phyloP scores from a whole-genome alignment of 495 filamentous ascomycete species.

The Talaromyces thailandensis region DNA sequence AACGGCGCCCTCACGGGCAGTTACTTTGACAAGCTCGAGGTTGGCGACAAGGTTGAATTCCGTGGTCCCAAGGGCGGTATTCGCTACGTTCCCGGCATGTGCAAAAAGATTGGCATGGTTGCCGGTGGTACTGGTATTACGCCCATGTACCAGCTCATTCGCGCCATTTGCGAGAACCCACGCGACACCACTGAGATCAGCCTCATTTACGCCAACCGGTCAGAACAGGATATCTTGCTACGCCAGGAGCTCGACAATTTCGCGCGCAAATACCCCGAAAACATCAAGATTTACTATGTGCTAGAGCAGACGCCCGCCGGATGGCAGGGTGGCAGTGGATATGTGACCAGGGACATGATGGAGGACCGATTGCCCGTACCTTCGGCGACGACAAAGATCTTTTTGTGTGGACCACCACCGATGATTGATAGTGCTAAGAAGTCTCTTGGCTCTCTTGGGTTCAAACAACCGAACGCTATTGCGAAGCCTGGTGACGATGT shows the following conservation, averaged over 20 bases:
- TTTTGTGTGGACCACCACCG: constrained; percentile 81
- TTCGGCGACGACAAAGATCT: constrained; percentile 81
- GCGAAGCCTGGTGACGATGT: constrained; percentile 10
- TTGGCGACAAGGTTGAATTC: constrained; percentile 71
- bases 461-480: constrained; percentile 9
- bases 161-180: constrained; percentile 87
- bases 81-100: constrained; percentile 84
- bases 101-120: constrained; percentile 78
- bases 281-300: constrained; percentile 83
- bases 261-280: constrained; percentile 84
- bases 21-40: constrained; percentile 72
- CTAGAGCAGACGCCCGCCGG: constrained; percentile 74
- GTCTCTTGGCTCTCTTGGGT: constrained; percentile 11
- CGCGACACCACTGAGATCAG: constrained; percentile 94
- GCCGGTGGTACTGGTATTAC: constrained; percentile 95
- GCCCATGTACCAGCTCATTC: constrained; percentile 80
- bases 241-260: constrained; percentile 71
- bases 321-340: constrained; percentile 69
- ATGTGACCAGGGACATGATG: constrained; percentile 75
- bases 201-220: constrained; percentile 80
- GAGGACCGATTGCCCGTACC: constrained; percentile 89
- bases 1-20: constrained; percentile 79
- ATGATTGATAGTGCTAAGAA: constrained; percentile 30
- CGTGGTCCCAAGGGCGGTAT: constrained; percentile 96
- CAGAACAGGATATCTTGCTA: constrained; percentile 78